Evolutionary conservation across 106 monocot species (phyloP).

Genomic region (Allium fistulosum): DNA sequence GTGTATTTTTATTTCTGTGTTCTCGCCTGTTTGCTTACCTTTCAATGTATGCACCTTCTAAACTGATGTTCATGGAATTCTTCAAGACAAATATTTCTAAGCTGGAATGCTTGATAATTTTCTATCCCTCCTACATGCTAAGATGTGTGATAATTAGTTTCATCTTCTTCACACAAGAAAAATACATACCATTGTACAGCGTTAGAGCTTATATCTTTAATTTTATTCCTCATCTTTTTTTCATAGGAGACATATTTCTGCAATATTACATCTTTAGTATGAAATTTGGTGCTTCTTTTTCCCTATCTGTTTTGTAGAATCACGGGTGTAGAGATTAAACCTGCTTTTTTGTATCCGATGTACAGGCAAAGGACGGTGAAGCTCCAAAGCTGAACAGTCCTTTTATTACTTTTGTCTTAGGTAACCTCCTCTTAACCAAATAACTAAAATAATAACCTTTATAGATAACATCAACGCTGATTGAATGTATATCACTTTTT

Average conservation of each 20-base stretch:
- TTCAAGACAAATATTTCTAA: conserved; percentile 10
- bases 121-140: background rate
- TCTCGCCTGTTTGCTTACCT: background rate
- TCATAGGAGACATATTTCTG: background rate
- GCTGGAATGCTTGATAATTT: conserved; percentile 8
- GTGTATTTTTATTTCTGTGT: background rate
- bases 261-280: background rate
- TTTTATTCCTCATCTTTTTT: background rate
- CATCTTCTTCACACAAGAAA: background rate
- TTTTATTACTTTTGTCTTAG: conserved; percentile 76
- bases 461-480: background rate
- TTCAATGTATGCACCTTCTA: conserved; percentile 11
- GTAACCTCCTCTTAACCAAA: conserved; percentile 20
- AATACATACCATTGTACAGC: background rate
- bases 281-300: background rate
- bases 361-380: conserved; percentile 36
- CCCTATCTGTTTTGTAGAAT: too few species aligned
- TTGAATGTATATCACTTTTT: background rate
- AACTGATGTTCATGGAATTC: conserved; percentile 12
- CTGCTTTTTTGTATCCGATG: background rate
- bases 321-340: too few species aligned
- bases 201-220: background rate
- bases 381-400: conserved; percentile 12
- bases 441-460: background rate
- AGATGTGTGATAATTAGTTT: background rate